A percentile compares a stretch with the other conserved stretches of the same genome.
phyloP scores from a whole-genome alignment of 208 protist species.

The Leishmania braziliensis region DNA sequence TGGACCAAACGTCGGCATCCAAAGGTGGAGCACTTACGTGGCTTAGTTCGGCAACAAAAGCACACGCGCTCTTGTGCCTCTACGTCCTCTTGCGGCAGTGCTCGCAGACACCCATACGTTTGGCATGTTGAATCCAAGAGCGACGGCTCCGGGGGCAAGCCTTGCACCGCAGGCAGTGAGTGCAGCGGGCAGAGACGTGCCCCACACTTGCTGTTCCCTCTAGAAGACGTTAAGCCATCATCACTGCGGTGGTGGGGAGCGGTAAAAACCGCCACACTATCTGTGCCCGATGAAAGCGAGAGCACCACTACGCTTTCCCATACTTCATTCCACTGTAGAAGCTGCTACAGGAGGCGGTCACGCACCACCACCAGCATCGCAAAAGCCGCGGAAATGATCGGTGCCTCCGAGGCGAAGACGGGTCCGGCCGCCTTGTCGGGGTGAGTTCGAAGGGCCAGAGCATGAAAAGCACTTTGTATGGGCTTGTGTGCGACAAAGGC shows the following conservation, averaged over 20 bases:
- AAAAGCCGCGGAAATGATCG: slow-evolving; percentile 7
- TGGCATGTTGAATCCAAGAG: slow-evolving; percentile 5
- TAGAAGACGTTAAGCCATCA: background rate
- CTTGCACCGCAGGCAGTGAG: background rate
- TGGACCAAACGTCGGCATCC: slow-evolving; percentile 22
- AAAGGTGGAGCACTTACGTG: slow-evolving; percentile 22
- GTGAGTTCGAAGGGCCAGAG: slow-evolving; percentile 13
- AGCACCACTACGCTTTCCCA: background rate
- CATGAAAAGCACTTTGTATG: slow-evolving; percentile 14
- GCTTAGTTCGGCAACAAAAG: slow-evolving; percentile 11
- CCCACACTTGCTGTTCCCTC: background rate
- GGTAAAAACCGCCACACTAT: background rate
- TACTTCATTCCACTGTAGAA: background rate
- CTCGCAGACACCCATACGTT: slow-evolving; percentile 21
- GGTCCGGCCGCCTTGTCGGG: slow-evolving; percentile 8
- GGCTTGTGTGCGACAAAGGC: slow-evolving; percentile 1
- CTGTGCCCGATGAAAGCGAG: background rate
- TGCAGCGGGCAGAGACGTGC: background rate
- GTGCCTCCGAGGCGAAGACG: background rate
- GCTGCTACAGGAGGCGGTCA: slow-evolving; percentile 15
- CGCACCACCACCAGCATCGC: slow-evolving; percentile 7
- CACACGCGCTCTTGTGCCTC: slow-evolving; percentile 5
- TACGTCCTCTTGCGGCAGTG: background rate
- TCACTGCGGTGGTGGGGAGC: background rate
- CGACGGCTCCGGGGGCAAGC: background rate